Conservation (phyloP, 2,329 filamentous ascomycete species). For the Scedosporium apiospermum region DNA sequence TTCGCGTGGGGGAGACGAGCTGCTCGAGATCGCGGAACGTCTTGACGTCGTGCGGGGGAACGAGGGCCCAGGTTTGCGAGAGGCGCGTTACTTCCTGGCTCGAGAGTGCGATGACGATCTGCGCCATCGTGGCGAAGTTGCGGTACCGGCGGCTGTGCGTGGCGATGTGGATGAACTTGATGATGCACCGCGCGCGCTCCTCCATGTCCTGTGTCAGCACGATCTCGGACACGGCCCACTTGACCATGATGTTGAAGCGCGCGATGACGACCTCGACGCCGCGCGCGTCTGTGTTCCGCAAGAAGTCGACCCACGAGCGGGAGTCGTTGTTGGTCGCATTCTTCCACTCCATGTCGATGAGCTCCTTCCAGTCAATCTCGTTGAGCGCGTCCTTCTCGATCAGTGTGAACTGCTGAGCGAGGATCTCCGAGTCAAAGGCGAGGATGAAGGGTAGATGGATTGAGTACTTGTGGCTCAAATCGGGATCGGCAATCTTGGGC, state of each 20-base stretch:
- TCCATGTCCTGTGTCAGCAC: slow-evolving; percentile 62
- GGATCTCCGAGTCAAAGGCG: slow-evolving; percentile 67
- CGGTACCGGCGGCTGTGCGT: slow-evolving; percentile 64
- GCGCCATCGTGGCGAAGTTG: slow-evolving; percentile 78
- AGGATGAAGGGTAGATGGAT: slow-evolving; percentile 71
- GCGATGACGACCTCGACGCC: slow-evolving; percentile 79
- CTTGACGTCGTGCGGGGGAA: slow-evolving; percentile 55
- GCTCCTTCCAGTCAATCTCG: slow-evolving; percentile 80
- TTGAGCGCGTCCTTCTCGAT: slow-evolving; percentile 81
- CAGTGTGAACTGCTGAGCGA: slow-evolving; percentile 76
- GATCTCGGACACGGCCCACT: slow-evolving; percentile 75
- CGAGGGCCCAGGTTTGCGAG: slow-evolving; percentile 59
- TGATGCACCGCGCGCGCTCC: slow-evolving; percentile 66
- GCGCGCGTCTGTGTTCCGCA: slow-evolving; percentile 60
- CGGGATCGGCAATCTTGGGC: slow-evolving; percentile 18
- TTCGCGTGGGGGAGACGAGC: slow-evolving; percentile 66
- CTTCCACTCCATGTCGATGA: slow-evolving; percentile 78
- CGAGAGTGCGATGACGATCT: slow-evolving; percentile 67
- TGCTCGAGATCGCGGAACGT: slow-evolving; percentile 60
- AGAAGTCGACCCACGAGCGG: slow-evolving; percentile 73
- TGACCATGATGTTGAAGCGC: slow-evolving; percentile 80
- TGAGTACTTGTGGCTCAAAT: slow-evolving; percentile 28
- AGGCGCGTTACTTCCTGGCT: slow-evolving; percentile 64
- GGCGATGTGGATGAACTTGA: slow-evolving; percentile 77
- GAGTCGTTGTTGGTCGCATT: slow-evolving; percentile 54